Conservation (phyloP, 768 basidiomycete species). For the Russula olivacea region DNA sequence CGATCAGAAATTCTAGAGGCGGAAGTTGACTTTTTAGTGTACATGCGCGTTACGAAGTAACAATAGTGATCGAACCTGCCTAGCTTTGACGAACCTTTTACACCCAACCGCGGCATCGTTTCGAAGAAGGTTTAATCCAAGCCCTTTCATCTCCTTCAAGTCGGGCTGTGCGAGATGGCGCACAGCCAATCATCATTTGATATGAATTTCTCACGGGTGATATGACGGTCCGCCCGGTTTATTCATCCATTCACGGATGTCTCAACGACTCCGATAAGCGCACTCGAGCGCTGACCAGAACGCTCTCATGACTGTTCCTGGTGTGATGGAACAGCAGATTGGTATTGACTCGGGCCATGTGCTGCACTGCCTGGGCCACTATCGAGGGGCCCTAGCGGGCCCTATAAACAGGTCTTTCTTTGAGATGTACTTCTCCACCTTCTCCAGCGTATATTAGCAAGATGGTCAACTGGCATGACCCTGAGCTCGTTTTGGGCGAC, state of each 20-base stretch:
- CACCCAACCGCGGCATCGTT: not conserved
- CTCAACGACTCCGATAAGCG: not conserved
- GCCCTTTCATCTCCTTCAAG: no score
- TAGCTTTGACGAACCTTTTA: not conserved
- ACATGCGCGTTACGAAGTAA: no score
- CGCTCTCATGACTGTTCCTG: not conserved
- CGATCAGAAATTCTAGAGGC: no score
- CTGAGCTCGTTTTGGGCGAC: not conserved
- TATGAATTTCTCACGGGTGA: not conserved
- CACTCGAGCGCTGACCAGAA: not conserved
- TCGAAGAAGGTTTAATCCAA: not conserved
- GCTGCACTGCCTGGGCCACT: not conserved
- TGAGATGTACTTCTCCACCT: not conserved
- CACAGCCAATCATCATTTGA: not conserved
- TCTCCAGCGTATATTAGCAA: not conserved
- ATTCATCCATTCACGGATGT: not conserved
- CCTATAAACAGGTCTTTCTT: slow-evolving; percentile 2
- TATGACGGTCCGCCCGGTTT: not conserved
- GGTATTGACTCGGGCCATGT: not conserved
- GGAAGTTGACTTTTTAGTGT: no score
- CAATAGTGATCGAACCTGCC: no score
- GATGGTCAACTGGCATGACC: slow-evolving; percentile 17
- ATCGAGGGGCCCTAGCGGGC: not conserved
- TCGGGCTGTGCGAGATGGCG: not conserved
- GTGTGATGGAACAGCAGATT: not conserved